Base-by-base conservation (phyloP, 768 basidiomycete species). In the Epithele typhae region DNA sequence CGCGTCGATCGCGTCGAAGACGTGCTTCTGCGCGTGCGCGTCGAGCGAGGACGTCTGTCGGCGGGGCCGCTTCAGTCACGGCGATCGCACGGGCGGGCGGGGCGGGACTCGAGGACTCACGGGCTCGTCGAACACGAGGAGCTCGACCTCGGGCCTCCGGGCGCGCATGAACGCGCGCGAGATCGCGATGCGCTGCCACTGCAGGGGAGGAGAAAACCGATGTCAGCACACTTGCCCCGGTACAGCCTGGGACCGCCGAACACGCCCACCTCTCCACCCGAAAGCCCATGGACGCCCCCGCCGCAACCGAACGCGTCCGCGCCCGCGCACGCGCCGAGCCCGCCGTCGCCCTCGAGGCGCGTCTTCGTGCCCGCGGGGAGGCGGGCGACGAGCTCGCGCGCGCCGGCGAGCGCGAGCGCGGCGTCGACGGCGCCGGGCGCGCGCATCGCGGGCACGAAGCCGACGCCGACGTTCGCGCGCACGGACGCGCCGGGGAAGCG, bases 161-260 rank as follows among this genome's bases (percentile, higher is more conserved):
- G 87, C 84, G 49, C 90, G 74, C 85, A 92, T 89, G 58, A 93
- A 92, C 14, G 89, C 87, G 39, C 92, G 77, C 38, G 90, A 86
- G 40, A 93, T 76, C 15, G 92, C 90, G 46, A 94, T 78, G 55
- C 87, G 72, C 67, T 92, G 89, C 90, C 90, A 92, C 87, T 91
- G 60, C 11, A 21, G 25, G 32, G 25, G 53, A 58, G 52, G 47
- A 48, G 42, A 45, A 48, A 9, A n/a, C 5, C 43, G 25, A 11
- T 21, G 35, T 44, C 34, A 37, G 43, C n/a, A 12, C 15, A 6
- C 4, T 10, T 34, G 15, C 10, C 32, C 22, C 17, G 17, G 30
- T 23, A 15, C n/a, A n/a, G n/a, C 34, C 39, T 18, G 12, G 35
- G 42, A 14, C 19, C 25, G 40, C 32, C 11, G 23, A 9, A 6